Percentiles rank a stretch among this genome's conserved stretches.
These are phyloP conservation scores for Penicillium verhagenii DNA, from an alignment of 495 filamentous ascomycete species.

Conservation along the genomic window DNA sequence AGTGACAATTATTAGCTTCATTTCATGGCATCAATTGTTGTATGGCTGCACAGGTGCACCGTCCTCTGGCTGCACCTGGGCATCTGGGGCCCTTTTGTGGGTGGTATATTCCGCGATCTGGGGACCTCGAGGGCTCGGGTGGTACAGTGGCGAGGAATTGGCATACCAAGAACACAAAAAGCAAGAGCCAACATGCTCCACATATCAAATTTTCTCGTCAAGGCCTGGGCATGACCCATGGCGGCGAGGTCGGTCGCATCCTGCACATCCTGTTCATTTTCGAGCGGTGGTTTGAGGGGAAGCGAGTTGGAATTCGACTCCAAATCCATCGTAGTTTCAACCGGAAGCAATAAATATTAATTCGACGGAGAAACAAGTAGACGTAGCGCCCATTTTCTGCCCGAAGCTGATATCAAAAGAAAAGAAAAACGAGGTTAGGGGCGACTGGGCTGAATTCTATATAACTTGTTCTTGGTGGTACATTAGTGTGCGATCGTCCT, in stretches of 20 bases:
- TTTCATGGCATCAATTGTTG: too few species aligned
- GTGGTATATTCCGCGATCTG: too few species aligned
- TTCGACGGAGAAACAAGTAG: slow-evolving; percentile 13
- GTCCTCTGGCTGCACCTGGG: too few species aligned
- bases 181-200: slow-evolving; percentile 50
- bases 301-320: slow-evolving; percentile 31
- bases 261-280: slow-evolving; percentile 38
- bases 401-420: background rate
- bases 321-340: slow-evolving; percentile 30
- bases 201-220: slow-evolving; percentile 49
- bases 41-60: too few species aligned
- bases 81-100: too few species aligned
- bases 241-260: slow-evolving; percentile 52
- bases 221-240: slow-evolving; percentile 51
- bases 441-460: slow-evolving; percentile 13
- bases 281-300: slow-evolving; percentile 32
- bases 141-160: background rate
- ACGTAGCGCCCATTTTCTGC: slow-evolving; percentile 27
- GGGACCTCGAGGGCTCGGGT: too few species aligned
- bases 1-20: too few species aligned
- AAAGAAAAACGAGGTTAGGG: background rate
- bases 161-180: slow-evolving; percentile 45
- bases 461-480: slow-evolving; percentile 14
- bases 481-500: slow-evolving; percentile 9
- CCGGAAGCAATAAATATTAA: slow-evolving; percentile 19